A percentile compares a stretch with the other conserved stretches of the same genome.
Conservation (phyloP, 2,329 filamentous ascomycete species). For the Aspergillus uvarum region DNA sequence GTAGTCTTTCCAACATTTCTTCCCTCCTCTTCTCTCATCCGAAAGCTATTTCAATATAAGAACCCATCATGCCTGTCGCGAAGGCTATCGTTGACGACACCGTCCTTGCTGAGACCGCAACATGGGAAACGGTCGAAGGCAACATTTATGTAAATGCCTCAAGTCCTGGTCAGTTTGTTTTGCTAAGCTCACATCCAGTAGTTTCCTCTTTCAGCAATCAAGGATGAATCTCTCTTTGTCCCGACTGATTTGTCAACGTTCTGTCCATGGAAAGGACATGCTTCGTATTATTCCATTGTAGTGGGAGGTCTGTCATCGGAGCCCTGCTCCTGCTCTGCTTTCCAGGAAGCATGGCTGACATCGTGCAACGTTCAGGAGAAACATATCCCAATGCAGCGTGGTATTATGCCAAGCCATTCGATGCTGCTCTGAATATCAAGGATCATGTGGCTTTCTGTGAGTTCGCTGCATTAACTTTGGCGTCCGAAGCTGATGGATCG, state of each 20-base stretch:
- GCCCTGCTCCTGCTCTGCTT: not conserved
- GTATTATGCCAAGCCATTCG: constrained; percentile 57
- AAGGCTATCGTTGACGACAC: constrained; percentile 52
- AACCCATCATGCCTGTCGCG: constrained; percentile 36
- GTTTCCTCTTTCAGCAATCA: constrained; percentile 50
- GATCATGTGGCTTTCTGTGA: constrained; percentile 60
- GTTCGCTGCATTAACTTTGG: constrained; percentile 20
- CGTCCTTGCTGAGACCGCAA: constrained; percentile 52
- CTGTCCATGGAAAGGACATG: constrained; percentile 60
- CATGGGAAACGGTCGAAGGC: constrained; percentile 58
- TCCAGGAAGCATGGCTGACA: constrained; percentile 2
- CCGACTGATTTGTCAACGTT: constrained; percentile 50
- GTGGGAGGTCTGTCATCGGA: constrained; percentile 42
- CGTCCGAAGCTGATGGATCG: not conserved
- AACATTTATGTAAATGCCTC: constrained; percentile 47
- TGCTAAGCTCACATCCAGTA: constrained; percentile 4
- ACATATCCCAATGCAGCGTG: constrained; percentile 57
- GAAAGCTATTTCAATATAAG: too few relatives aligned
- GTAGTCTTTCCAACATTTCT: too few relatives aligned
- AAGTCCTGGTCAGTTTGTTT: not conserved
- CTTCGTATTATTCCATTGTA: constrained; percentile 57
- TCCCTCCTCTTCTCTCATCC: not conserved
- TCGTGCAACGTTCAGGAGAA: constrained; percentile 33
- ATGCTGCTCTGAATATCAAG: constrained; percentile 52
- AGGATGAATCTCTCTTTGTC: constrained; percentile 45